Evolutionary conservation across 106 monocot species (phyloP).

Genomic region (Triglochin maritima): DNA sequence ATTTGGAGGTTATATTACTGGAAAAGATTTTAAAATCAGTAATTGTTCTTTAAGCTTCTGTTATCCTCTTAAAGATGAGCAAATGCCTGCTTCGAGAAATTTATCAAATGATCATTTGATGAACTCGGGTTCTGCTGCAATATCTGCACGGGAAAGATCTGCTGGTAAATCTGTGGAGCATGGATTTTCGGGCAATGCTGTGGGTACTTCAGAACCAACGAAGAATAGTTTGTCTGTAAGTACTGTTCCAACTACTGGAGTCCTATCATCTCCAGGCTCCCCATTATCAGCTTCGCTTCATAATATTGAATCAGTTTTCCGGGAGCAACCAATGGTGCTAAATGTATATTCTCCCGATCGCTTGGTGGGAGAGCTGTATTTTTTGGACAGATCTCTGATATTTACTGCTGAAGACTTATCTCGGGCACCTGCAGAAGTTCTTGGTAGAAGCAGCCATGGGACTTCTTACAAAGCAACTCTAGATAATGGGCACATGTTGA

Average conservation of each 20-base stretch:
- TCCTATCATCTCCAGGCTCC: slow-evolving; percentile 23
- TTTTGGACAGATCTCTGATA: slow-evolving; percentile 51
- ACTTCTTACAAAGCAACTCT: slow-evolving; percentile 87
- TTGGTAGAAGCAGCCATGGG: slow-evolving; percentile 92
- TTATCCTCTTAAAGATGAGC: slow-evolving; percentile 34
- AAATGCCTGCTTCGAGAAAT: slow-evolving; percentile 39
- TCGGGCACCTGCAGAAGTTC: slow-evolving; percentile 84
- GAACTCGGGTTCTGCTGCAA: slow-evolving; percentile 38
- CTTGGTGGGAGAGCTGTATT: slow-evolving; percentile 69
- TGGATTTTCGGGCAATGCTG: not conserved
- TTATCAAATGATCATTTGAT: slow-evolving; percentile 79
- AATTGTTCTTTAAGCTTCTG: slow-evolving; percentile 35
- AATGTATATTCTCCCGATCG: slow-evolving; percentile 76
- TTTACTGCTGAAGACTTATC: slow-evolving; percentile 87
- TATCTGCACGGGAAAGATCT: slow-evolving; percentile 47
- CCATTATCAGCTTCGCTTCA: slow-evolving; percentile 17
- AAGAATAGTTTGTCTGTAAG: not conserved
- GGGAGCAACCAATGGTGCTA: slow-evolving; percentile 8
- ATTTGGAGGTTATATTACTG: slow-evolving; percentile 29
- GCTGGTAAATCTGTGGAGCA: not conserved
- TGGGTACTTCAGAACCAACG: not conserved
- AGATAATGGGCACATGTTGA: slow-evolving; percentile 57
- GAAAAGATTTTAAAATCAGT: slow-evolving; percentile 49
- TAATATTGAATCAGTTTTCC: slow-evolving; percentile 35
- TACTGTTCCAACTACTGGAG: not conserved